Conservation (phyloP, 495 filamentous ascomycete genomes). For the Darksidea phi region DNA sequence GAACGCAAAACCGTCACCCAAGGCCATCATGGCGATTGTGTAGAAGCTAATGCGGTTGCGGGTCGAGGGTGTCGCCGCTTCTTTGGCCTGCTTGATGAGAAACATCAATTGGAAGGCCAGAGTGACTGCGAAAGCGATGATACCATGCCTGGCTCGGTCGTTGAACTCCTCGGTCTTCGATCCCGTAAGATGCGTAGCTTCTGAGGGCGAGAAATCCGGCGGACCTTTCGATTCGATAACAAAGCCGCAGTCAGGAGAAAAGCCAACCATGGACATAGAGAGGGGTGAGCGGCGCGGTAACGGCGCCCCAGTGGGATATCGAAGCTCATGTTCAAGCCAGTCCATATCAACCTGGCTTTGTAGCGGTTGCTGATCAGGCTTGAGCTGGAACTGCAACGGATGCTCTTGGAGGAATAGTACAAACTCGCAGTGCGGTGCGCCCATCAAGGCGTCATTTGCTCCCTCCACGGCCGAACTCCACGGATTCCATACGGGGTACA, state of each 20-base stretch:
- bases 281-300: constrained; percentile 65
- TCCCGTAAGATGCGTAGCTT: constrained; percentile 68
- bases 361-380: constrained; percentile 29
- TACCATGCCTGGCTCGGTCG: constrained; percentile 62
- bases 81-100: constrained; percentile 81
- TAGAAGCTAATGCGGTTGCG: constrained; percentile 87
- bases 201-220: constrained; percentile 63
- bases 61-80: constrained; percentile 91
- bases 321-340: constrained; percentile 78
- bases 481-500: constrained; percentile 47
- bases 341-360: constrained; percentile 51
- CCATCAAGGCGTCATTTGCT: constrained; percentile 55
- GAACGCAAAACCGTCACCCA: constrained; percentile 72
- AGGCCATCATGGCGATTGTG: constrained; percentile 78
- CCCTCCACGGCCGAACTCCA: constrained; percentile 63
- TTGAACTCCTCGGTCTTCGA: constrained; percentile 76
- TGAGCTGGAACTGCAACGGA: constrained; percentile 44
- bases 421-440: constrained; percentile 80
- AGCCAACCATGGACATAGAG: constrained; percentile 79
- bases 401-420: constrained; percentile 86
- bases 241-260: constrained; percentile 91
- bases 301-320: constrained; percentile 79
- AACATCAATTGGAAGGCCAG: constrained; percentile 70
- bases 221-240: constrained; percentile 85
- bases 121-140: constrained; percentile 63